Evolutionary conservation across 805 yeast genomes (phyloP).

Genomic region (Candida hispaniensis): DNA sequence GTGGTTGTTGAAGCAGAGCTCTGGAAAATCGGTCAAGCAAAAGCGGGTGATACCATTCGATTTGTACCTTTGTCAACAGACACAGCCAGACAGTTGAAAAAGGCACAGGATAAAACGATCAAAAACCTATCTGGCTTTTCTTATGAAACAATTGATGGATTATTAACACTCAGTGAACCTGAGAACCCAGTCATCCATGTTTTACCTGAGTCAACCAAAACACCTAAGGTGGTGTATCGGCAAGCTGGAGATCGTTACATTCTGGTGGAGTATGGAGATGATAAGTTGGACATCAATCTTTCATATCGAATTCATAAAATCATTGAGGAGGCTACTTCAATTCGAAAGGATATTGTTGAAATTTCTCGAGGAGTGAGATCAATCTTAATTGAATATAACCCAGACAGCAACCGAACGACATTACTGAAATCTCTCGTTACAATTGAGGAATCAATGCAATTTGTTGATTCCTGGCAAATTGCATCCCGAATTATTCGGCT

Average conservation of each 20-base stretch:
- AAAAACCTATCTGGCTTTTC: slow-evolving; percentile 23
- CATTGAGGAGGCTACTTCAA: slow-evolving; percentile 58
- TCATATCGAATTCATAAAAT: slow-evolving; percentile 78
- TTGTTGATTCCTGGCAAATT: slow-evolving; percentile 74
- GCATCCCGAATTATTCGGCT: slow-evolving; percentile 70
- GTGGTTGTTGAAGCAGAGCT: slow-evolving; percentile 92
- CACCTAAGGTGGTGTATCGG: slow-evolving; percentile 73
- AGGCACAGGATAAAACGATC: slow-evolving; percentile 41
- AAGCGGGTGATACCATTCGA: slow-evolving; percentile 79
- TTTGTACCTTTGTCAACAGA: slow-evolving; percentile 70
- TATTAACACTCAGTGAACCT: slow-evolving; percentile 44
- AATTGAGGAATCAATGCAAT: slow-evolving; percentile 63
- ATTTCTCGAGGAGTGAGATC: slow-evolving; percentile 98
- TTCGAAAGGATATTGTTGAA: slow-evolving; percentile 73
- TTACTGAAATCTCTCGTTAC: slow-evolving; percentile 56
- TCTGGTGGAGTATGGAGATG: slow-evolving; percentile 87
- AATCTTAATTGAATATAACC: slow-evolving; percentile 77
- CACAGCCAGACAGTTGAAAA: slow-evolving; percentile 54
- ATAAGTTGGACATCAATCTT: slow-evolving; percentile 71
- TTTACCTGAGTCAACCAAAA: slow-evolving; percentile 37
- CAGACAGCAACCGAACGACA: slow-evolving; percentile 48
- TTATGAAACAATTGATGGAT: slow-evolving; percentile 54
- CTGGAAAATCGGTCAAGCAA: slow-evolving; percentile 98
- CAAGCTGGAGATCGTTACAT: slow-evolving; percentile 96
- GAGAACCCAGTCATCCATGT: slow-evolving; percentile 67